Evolutionary conservation across 352 stramenopile genomes (phyloP).

Genomic region (Globisporangium echinulatum): DNA sequence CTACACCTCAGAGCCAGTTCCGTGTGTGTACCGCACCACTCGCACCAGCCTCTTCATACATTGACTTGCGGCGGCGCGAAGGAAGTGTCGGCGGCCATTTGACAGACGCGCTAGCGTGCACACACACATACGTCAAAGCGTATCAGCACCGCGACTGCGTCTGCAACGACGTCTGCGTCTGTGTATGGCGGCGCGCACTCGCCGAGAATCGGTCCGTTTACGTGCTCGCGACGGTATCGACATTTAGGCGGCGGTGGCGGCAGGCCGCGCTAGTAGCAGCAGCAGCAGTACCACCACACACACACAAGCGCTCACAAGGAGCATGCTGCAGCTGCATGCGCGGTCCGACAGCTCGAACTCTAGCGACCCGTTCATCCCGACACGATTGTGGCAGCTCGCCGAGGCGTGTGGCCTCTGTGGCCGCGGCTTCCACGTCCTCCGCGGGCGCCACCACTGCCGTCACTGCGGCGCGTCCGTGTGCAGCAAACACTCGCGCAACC

Average conservation of each 20-base stretch:
- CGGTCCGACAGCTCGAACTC: neutral
- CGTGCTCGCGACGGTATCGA: too few species aligned
- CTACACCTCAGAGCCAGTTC: too few species aligned
- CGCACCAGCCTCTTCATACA: too few species aligned
- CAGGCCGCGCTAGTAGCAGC: too few species aligned
- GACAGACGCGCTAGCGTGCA: too few species aligned
- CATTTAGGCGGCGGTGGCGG: too few species aligned
- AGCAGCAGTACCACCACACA: neutral
- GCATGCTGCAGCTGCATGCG: slow-evolving; percentile 7
- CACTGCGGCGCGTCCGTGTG: slow-evolving; percentile 73
- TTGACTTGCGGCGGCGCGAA: too few species aligned
- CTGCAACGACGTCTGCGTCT: neutral
- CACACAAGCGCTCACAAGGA: slow-evolving; percentile 3
- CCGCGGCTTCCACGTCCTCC: slow-evolving; percentile 49
- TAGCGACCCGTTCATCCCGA: slow-evolving; percentile 48
- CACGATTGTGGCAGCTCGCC: slow-evolving; percentile 50
- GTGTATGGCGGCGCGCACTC: neutral
- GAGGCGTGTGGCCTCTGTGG: slow-evolving; percentile 55
- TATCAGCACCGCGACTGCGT: neutral
- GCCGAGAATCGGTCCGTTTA: neutral
- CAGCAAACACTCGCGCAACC: slow-evolving; percentile 61
- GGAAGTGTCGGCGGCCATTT: too few species aligned
- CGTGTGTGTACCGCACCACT: too few species aligned
- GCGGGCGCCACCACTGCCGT: slow-evolving; percentile 72
- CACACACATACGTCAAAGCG: too few species aligned